Conservation (phyloP, 2,329 filamentous ascomycete species). For the Talaromyces sp. region DNA sequence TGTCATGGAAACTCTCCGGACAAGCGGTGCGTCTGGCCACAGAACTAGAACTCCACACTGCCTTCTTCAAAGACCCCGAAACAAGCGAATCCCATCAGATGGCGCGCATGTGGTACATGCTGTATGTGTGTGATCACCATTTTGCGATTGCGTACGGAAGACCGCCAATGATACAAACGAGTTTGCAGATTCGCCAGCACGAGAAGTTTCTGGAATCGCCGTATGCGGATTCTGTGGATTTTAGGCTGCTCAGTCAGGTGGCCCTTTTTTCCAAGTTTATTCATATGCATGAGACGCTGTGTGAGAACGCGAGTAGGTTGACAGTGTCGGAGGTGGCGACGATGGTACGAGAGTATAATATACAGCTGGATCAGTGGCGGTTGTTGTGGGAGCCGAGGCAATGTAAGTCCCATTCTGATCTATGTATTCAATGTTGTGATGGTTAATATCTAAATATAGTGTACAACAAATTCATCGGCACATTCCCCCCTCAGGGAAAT, state of each 20-base stretch:
- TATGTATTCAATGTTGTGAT: neutral
- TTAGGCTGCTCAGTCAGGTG: neutral
- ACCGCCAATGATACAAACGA: neutral
- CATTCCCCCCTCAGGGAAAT: neutral
- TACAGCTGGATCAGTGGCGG: neutral
- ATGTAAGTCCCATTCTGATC: neutral
- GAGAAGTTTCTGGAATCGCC: neutral
- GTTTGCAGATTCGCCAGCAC: neutral
- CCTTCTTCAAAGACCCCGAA: conserved; percentile 18
- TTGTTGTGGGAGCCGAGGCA: neutral
- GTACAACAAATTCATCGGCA: neutral
- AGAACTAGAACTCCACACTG: conserved; percentile 19
- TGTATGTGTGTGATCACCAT: neutral
- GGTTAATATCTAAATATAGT: neutral
- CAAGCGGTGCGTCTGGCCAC: conserved; percentile 19
- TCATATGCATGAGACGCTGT: neutral
- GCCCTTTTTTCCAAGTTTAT: neutral
- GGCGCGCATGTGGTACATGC: neutral
- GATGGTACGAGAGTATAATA: neutral
- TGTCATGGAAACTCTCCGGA: neutral
- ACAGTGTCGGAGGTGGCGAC: neutral
- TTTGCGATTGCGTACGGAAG: neutral
- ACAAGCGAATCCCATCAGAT: neutral
- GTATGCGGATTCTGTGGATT: neutral
- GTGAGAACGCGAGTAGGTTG: conserved; percentile 1